These are phyloP conservation scores for Gossypium davidsonii DNA, from an alignment of 441 rosid genomes.

Conservation along the genomic window DNA sequence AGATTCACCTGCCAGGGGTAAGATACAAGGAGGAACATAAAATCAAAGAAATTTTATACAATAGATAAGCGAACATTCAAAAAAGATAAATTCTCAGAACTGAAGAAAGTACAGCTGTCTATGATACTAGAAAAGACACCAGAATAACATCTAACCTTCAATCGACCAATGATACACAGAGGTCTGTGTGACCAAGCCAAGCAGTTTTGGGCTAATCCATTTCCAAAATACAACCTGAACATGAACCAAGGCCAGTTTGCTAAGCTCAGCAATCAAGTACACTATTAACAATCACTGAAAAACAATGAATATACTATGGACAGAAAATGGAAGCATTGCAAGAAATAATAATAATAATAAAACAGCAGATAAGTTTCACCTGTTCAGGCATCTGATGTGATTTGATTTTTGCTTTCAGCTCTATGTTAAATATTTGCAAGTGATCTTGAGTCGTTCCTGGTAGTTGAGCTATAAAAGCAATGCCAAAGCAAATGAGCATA, in stretches of 20 bases:
- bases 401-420: conserved; percentile 89
- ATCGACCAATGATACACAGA: conserved; percentile 96
- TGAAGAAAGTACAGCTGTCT: neutral
- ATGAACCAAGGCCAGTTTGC: conserved; percentile 6
- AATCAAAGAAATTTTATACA: neutral
- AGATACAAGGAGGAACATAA: neutral
- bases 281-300: neutral
- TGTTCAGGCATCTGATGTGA: conserved; percentile 99
- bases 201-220: conserved; percentile 87
- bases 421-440: conserved; percentile 95
- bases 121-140: neutral
- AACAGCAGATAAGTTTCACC: conserved; percentile 33
- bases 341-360: neutral
- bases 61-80: neutral
- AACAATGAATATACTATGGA: neutral
- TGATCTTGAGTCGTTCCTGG: conserved; percentile 99
- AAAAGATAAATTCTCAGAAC: neutral
- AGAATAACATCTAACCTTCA: conserved; percentile 54
- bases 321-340: neutral
- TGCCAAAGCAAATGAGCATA: conserved; percentile 11
- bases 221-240: conserved; percentile 95
- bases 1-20: conserved; percentile 64
- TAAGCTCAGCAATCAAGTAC: conserved; percentile 8
- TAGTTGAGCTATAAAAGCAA: conserved; percentile 71
- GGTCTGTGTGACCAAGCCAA: conserved; percentile 93